A percentile compares a stretch with the other conserved stretches of the same genome.
Evolutionary conservation across 768 basidiomycete species (phyloP).

Genomic region (Phaeolepiota aurea): DNA sequence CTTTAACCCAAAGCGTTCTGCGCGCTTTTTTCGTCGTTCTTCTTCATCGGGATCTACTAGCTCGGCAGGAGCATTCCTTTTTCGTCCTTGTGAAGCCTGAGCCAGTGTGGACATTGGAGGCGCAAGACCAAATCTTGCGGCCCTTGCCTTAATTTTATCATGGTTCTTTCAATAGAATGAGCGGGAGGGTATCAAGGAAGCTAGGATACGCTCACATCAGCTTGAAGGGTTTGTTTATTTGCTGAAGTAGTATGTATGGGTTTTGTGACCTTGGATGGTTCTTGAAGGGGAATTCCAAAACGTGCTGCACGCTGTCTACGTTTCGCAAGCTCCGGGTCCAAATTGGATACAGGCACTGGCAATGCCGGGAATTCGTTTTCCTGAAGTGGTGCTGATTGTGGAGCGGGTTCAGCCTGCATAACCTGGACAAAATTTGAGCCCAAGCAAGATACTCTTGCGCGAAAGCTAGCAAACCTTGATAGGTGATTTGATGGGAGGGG

Average conservation of each 20-base stretch:
- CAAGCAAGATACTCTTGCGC: background rate
- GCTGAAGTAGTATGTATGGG: slow-evolving; percentile 6
- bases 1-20: slow-evolving; percentile 54
- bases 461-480: background rate
- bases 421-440: too few species aligned
- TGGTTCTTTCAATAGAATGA: slow-evolving; percentile 25
- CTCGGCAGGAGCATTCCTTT: slow-evolving; percentile 27
- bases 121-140: slow-evolving; percentile 43
- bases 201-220: background rate
- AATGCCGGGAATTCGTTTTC: too few species aligned
- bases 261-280: slow-evolving; percentile 18
- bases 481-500: background rate
- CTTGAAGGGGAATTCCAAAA: slow-evolving; percentile 61
- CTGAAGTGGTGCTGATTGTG: background rate
- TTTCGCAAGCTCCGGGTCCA: slow-evolving; percentile 46
- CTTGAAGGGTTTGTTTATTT: background rate
- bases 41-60: slow-evolving; percentile 49
- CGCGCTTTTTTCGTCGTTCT: slow-evolving; percentile 52
- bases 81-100: slow-evolving; percentile 13
- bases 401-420: background rate
- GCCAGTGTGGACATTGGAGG: slow-evolving; percentile 3
- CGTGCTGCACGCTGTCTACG: slow-evolving; percentile 56
- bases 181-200: background rate
- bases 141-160: slow-evolving; percentile 43
- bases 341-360: slow-evolving; percentile 8